Evolutionary conservation across 257 asterid species (phyloP).

Genomic region (Nicotiana otophora): DNA sequence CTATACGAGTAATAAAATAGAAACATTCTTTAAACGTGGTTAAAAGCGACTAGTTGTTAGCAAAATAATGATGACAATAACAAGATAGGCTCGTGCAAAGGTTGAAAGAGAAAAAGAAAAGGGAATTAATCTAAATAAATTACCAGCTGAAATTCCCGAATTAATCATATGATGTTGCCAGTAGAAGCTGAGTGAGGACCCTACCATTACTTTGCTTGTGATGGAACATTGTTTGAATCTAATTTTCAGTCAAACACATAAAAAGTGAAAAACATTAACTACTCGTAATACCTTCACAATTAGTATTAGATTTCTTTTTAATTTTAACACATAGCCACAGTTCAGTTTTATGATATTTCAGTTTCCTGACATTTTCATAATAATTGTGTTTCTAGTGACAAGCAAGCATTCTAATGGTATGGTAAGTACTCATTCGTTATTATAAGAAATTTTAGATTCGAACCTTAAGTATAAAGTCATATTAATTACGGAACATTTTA

Average conservation of each 20-base stretch:
- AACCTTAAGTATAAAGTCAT: fast-evolving
- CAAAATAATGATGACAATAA: not conserved
- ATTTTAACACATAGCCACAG: not conserved
- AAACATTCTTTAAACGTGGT: too few species aligned
- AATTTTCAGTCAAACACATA: not conserved
- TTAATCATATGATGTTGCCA: not conserved
- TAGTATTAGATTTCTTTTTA: not conserved
- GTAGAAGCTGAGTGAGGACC: not conserved
- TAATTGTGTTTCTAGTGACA: not conserved
- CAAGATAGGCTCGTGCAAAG: not conserved
- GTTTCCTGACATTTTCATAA: not conserved
- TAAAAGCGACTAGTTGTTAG: not conserved
- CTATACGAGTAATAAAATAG: too few species aligned
- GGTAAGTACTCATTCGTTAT: not conserved
- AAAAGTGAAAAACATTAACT: not conserved
- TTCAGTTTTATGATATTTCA: not conserved
- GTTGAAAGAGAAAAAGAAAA: not conserved
- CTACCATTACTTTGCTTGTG: not conserved
- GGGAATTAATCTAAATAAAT: not conserved
- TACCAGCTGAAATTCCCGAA: not conserved
- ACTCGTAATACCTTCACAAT: not conserved
- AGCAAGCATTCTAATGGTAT: too few species aligned
- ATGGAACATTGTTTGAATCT: not conserved
- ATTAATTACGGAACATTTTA: too few species aligned
- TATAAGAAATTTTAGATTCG: not conserved